Base-by-base conservation (phyloP, 2,329 filamentous ascomycete species). In the Rhynchosporium agropyri region DNA sequence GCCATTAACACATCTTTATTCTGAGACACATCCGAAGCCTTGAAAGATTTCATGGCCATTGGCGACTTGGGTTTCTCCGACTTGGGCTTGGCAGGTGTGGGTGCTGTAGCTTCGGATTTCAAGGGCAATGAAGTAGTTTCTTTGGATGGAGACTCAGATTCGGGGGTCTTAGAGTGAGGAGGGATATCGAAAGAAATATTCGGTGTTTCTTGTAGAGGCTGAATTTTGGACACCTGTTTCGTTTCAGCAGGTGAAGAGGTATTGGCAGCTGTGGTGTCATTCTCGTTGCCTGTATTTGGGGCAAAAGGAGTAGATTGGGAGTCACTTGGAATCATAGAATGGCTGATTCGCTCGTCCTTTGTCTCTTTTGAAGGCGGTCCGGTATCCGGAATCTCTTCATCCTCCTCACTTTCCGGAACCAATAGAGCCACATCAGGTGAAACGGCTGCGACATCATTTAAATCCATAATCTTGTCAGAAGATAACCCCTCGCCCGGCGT, bases 1-100 rank as follows among this genome's bases (percentile, higher is more conserved):
- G 65, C 64, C 42, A 69, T 65, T 31, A 73, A 45, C 4, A 69
- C 58, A 49, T 72, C 68, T 54, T 72, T 68, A 15, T 57, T 64
- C 36, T 67, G 67, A 7, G 63, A 65, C 53, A 13, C 55, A n/a
- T 43, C 29, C 31, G 38, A 31, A 33, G 40, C 26, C 9, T 26
- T 31, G 54, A 49, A 12, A 28, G 31, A 20, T 46, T 36, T 40
- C 3, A 4, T 8, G 15, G 56, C 29, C 5, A 8, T 8, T 36
- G 56, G 29, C n/a, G 38, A 28, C n/a, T 53, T 61, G 8, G 36
- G 15, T 15, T 36, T 26, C 38, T 60, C 26, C 43, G n/a, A 20
- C 29, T 7, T 33, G 2, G 5, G 28, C 50, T 36, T 29, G 26
- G 29, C 45, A 33, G 49, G 31, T 3, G 36, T 29, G 15, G 31